phyloP scores from a whole-genome alignment of 495 filamentous ascomycete genomes.

The Tuber borchii region DNA sequence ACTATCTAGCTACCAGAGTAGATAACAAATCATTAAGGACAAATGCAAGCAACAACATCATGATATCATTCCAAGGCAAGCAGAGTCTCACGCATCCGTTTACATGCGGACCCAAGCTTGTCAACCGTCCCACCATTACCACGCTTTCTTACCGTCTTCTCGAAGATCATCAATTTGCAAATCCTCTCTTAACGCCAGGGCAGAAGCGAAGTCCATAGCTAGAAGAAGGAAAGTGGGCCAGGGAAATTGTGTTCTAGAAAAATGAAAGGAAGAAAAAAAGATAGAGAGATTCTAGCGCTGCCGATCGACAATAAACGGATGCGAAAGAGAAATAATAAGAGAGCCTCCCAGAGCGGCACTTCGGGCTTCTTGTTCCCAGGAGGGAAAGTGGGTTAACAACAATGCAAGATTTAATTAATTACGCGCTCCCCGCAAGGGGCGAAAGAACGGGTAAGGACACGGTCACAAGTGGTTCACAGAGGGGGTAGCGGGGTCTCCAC shows the following conservation, averaged over 20 bases:
- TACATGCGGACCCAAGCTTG: background rate
- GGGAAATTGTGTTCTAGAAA: background rate
- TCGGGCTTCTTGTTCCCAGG: background rate
- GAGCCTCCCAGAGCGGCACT: background rate
- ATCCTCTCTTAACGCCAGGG: background rate
- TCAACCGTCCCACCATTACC: background rate
- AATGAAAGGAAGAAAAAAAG: background rate
- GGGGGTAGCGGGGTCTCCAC: background rate
- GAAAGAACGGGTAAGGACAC: background rate
- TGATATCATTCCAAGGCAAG: background rate
- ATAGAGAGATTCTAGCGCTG: background rate
- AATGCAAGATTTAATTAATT: background rate
- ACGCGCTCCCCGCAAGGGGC: conserved; percentile 2
- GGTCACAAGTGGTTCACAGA: conserved; percentile 3
- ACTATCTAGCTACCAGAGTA: background rate
- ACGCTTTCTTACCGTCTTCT: background rate
- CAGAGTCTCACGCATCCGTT: background rate
- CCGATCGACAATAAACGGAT: background rate
- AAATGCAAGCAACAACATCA: background rate
- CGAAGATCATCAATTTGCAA: background rate
- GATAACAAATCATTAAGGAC: background rate
- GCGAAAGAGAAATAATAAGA: background rate
- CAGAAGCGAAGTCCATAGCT: background rate
- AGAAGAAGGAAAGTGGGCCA: background rate
- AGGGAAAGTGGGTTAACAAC: background rate